These are phyloP conservation scores for Geranium brycei DNA, from an alignment of 345 rosid species.

Conservation along the genomic window DNA sequence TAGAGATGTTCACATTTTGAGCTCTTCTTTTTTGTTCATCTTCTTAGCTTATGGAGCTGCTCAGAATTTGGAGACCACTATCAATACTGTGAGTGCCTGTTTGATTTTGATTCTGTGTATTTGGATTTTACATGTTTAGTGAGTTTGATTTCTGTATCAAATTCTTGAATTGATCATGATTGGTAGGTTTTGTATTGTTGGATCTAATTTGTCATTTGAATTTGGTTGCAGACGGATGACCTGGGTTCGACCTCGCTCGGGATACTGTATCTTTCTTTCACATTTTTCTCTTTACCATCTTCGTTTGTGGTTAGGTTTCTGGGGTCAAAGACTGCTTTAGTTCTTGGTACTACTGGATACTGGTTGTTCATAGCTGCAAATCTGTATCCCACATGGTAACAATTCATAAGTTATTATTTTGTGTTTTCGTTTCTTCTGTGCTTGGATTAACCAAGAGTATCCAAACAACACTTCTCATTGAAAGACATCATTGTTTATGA, in stretches of 20 bases:
- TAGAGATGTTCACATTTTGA: slow-evolving; percentile 67
- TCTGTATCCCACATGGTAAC: slow-evolving; percentile 70
- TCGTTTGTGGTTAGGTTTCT: slow-evolving; percentile 65
- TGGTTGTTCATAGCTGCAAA: slow-evolving; percentile 89
- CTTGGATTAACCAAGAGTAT: too few relatives aligned
- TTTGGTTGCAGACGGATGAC: slow-evolving; percentile 40
- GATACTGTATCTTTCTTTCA: slow-evolving; percentile 74
- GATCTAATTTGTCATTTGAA: background rate
- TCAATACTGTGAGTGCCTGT: slow-evolving; percentile 47
- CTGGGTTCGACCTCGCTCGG: slow-evolving; percentile 85
- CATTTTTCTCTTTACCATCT: slow-evolving; percentile 62
- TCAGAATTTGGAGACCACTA: slow-evolving; percentile 77
- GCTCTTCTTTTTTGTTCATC: slow-evolving; percentile 61
- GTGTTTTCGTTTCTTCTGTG: background rate
- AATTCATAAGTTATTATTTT: background rate
- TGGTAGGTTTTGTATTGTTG: background rate
- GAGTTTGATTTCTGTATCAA: background rate
- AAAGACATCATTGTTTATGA: too few relatives aligned
- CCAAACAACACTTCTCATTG: too few relatives aligned
- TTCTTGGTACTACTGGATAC: slow-evolving; percentile 82
- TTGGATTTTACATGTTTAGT: background rate
- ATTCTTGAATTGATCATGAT: background rate
- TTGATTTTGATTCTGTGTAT: background rate
- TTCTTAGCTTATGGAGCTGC: slow-evolving; percentile 92
- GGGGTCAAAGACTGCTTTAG: slow-evolving; percentile 73